Base-by-base conservation (phyloP, 2,329 filamentous ascomycete species). In the Magnaporthiopsis incrustans region DNA sequence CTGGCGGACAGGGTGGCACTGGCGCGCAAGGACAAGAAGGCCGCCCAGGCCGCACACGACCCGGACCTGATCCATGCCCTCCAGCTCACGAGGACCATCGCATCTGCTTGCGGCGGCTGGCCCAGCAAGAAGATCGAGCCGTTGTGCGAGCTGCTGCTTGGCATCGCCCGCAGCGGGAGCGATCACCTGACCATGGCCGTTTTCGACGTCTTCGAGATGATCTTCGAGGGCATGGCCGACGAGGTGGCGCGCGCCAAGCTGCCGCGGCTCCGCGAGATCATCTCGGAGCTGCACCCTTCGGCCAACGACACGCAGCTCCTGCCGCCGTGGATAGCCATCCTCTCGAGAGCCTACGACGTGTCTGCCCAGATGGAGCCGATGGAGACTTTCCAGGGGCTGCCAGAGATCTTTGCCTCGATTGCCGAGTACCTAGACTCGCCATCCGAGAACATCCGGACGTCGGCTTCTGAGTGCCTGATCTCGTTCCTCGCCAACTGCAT, bases 161-260 rank as follows among this genome's bases (percentile, higher is more conserved):
- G 88, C 69, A 96, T 98, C 67, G 94, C 94, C 35, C 89, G 89
- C 72, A 93, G 90, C 11, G 95, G 87, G 75, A 97, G 96, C 74
- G 93, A 98, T 74, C 96, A 94, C 75, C 88, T 99, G 81, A 96
- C 93, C 38, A 96, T 98, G 89, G 89, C 91, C 14, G 90, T 93
- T 0, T 97, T 99, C 70, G 94, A 97, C 68, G 94, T 98, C 4
- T 99, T 99, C 71, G 95, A 99, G 75, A 89, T 96, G 74, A 96
- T 98, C 59, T 98, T 99, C 69, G 89, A 90, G 70, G 90, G 92
- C 10, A 93, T 99, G 89, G 85, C 81, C n/a, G 89, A 93, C 68
- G 92, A 96, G 69, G 83, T 93, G 61, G 91, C 93, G 0, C 96
- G 92, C 3, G 85, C 91, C 1, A 99, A 98, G 77, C 82, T 99